A percentile compares a stretch with the other conserved stretches of the same genome.
These are phyloP conservation scores for Ophiocordyceps australis DNA, from an alignment of 2,329 filamentous ascomycete genomes.

Conservation along the genomic window DNA sequence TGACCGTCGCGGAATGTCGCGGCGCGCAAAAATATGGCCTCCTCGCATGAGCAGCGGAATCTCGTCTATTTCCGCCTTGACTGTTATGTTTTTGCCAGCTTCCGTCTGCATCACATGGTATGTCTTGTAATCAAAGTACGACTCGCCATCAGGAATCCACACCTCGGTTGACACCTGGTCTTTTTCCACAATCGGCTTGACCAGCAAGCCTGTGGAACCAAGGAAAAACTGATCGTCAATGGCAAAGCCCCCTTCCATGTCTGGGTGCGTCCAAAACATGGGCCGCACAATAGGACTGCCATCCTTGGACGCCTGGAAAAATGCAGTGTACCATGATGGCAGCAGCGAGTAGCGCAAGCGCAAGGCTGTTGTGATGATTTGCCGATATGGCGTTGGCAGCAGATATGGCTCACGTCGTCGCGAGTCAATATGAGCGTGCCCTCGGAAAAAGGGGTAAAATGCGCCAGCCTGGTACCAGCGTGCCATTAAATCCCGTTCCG, in stretches of 20 bases:
- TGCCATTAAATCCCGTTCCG: conserved; percentile 74
- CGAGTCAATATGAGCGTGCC: conserved; percentile 90
- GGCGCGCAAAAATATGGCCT: conserved; percentile 79
- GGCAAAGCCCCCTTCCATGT: conserved; percentile 69
- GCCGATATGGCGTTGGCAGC: conserved; percentile 64
- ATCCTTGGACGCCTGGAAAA: conserved; percentile 69
- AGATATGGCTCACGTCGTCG: conserved; percentile 89
- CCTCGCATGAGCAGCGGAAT: conserved; percentile 86
- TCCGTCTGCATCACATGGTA: conserved; percentile 55
- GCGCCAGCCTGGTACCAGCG: conserved; percentile 95
- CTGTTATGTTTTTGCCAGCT: conserved; percentile 48
- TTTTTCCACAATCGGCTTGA: conserved; percentile 73
- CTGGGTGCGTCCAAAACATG: conserved; percentile 82
- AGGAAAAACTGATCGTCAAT: conserved; percentile 91
- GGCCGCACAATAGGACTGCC: conserved; percentile 80
- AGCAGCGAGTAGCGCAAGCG: conserved; percentile 78
- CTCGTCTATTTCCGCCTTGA: conserved; percentile 66
- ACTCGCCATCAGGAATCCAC: conserved; percentile 74
- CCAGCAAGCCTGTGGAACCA: conserved; percentile 74
- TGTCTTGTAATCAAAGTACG: conserved; percentile 93
- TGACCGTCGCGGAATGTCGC: conserved; percentile 73
- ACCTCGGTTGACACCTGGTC: conserved; percentile 56
- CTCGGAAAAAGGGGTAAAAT: conserved; percentile 97
- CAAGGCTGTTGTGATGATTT: conserved; percentile 74
- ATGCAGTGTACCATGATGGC: conserved; percentile 92